Base-by-base conservation (phyloP, 106 monocot species). In the Cymbidium sinense region DNA sequence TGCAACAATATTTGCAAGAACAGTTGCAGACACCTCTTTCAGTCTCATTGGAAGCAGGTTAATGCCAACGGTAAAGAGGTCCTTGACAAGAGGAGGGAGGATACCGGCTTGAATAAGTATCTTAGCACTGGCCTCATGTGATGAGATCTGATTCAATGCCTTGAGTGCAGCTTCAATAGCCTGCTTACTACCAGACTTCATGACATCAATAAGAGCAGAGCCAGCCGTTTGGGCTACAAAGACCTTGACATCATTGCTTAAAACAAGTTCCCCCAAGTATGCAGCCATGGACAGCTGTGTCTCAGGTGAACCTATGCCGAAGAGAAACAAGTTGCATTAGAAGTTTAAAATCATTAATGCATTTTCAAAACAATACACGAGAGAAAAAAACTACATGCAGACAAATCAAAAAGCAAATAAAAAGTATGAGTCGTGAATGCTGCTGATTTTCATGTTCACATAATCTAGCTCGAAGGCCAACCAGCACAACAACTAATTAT, bases 241-340 rank as follows among this genome's bases (percentile, higher is more conserved):
- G 9, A 87, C 77, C 47, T 89, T 92, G 15, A 85, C 83, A 79
- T 92, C 91, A 79, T 92, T 92, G 82, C 91, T 92, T 79, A 92
- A 77, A 70, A 87, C 91, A 70, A 92, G 89, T 67, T 92, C 89
- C 10, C 91, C 91, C 39, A 92, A 86, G 69, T 79, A 85, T 73
- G 82, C 76, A 72, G 87, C 91, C 91, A 92, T 92, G 43, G 89
- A 86, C 44, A 92, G 62, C 76, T 85, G 89, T 34, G 79, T 92
- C 64, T 92, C 86, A 64, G 84, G 77, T 70, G 85, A 83, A 79
- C 89, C 91, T 92, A 31, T 8, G 20, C n/a, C 77, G 37, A 73
- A 50, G 17, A 50, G 51, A 41, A 72, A 18, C n/a, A 54, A 7
- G 29, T 10, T 64, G 65, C 35, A 7, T 76, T 74, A 76, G 34